Evolutionary conservation across 176 grass and related monocot genomes (phyloP), one percentile per base, ranked within the genome.

Genomic region (Triticum timopheevii): DNA sequence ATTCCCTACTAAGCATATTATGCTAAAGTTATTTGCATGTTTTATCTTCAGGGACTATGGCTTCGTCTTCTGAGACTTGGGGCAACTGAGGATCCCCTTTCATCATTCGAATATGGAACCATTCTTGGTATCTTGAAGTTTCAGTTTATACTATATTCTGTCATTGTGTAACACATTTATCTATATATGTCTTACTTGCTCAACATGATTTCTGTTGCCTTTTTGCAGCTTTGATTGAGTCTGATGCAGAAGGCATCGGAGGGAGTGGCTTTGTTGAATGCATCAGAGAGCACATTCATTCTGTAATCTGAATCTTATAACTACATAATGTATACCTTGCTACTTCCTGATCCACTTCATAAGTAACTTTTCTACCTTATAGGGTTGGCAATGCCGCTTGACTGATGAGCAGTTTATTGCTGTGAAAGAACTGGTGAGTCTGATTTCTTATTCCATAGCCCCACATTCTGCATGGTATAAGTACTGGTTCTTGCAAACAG

Each of bases 201-300:
- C 28, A 71, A 87, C 42, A 61, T 78, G 72, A 66, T 70, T 83
- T 86, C 10, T 84, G 10, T 89, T 62, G 88, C 47, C 27, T 82
- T 90, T 4, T 74, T 89, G 82, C 93, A 99, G 97, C 97, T 87
- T 86, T 99, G 81, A 99, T 99, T 15, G 97, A 99, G 84, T 99
- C 97, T 88, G 97, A 99, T 79, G 97, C 97, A 80, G 97, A 99
- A 91, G 97, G 97, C 64, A 99, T 99, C 6, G 97, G 97, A 65
- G 97, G 97, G 34, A 99, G 97, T 95, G 97, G 97, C 39, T 99
- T 99, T 90, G 97, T 99, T 84, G 97, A 99, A 91, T 99, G 97
- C 77, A 99, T 99, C 80, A 94, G 97, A 86, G 97, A 99, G 79
- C 97, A 99, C 84, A 99, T 99, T 88, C 91, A 94, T 96, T 90